Percentiles rank a stretch among this genome's conserved stretches.
These are phyloP conservation scores for Morella rubra DNA, from an alignment of 306 rosid species.

Conservation along the genomic window DNA sequence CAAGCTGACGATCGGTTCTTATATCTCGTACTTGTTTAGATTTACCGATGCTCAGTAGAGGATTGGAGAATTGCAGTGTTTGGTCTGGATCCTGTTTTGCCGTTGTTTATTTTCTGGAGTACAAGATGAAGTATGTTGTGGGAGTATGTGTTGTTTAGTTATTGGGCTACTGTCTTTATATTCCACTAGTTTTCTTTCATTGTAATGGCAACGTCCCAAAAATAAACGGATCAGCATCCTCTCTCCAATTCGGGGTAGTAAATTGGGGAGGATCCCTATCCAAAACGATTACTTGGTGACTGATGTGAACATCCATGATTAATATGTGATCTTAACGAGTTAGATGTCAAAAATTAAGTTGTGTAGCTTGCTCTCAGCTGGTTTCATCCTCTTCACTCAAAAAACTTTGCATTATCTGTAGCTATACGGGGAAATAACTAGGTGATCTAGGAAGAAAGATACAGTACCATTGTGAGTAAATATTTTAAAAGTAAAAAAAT, in stretches of 20 bases:
- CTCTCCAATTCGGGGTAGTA: too few species aligned
- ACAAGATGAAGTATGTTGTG: neutral
- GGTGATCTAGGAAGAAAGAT: too few species aligned
- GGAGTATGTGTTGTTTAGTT: neutral
- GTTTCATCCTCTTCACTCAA: neutral
- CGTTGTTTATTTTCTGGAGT: too few species aligned
- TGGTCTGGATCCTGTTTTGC: neutral
- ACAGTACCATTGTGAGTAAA: too few species aligned
- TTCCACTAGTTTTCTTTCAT: neutral
- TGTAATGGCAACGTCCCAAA: too few species aligned
- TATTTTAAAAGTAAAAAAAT: too few species aligned
- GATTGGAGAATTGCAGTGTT: neutral
- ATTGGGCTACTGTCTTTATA: neutral
- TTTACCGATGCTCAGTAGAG: slow-evolving; percentile 27
- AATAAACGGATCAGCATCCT: too few species aligned
- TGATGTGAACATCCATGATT: neutral
- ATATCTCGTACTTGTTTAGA: slow-evolving; percentile 11
- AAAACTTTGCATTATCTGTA: too few species aligned
- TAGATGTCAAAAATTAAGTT: too few species aligned
- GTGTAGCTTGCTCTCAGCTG: neutral
- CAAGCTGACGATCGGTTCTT: neutral
- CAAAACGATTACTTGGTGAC: neutral
- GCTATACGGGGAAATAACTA: too few species aligned
- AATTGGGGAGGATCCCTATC: too few species aligned
- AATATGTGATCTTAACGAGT: too few species aligned